Evolutionary conservation across 1,284 basidiomycete species (phyloP).

Genomic region (Marasmius tenuissimus): DNA sequence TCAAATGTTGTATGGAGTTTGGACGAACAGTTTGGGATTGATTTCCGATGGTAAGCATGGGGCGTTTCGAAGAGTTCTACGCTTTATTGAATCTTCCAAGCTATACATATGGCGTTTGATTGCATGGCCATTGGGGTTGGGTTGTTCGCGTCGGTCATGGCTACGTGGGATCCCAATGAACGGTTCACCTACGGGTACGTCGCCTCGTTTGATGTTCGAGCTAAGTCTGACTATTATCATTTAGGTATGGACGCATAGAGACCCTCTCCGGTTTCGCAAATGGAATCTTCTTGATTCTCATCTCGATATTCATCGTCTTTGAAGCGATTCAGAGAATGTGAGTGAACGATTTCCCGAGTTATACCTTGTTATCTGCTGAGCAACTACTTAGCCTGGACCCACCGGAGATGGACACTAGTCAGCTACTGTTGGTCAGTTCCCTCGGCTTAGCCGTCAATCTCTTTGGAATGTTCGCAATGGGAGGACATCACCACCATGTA

Average conservation of each 20-base stretch:
- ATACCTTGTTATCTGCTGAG: too few relatives aligned
- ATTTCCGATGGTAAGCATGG: constrained; percentile 87
- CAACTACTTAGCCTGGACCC: constrained; percentile 72
- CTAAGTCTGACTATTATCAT: neutral
- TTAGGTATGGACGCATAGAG: constrained; percentile 95
- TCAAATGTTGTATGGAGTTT: constrained; percentile 94
- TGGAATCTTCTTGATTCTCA: constrained; percentile 94
- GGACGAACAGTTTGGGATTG: constrained; percentile 95
- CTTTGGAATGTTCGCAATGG: constrained; percentile 99
- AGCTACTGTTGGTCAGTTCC: constrained; percentile 87
- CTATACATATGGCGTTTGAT: constrained; percentile 99
- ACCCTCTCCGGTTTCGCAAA: constrained; percentile 98
- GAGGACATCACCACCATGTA: constrained; percentile 89
- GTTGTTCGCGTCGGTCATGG: constrained; percentile 95
- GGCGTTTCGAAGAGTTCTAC: neutral
- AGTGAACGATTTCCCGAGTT: constrained; percentile 28
- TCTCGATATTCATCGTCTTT: constrained; percentile 97
- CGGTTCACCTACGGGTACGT: constrained; percentile 92
- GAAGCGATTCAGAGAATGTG: constrained; percentile 95
- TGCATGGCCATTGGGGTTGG: constrained; percentile 98
- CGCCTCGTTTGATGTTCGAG: neutral
- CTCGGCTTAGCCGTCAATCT: constrained; percentile 93
- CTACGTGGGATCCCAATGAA: constrained; percentile 94
- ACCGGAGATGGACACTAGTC: constrained; percentile 97
- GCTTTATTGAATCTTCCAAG: constrained; percentile 39